Evolutionary conservation across 2,329 filamentous ascomycete genomes (phyloP), one percentile per base, ranked within the genome.

Genomic region (Colletotrichum gigasporum): DNA sequence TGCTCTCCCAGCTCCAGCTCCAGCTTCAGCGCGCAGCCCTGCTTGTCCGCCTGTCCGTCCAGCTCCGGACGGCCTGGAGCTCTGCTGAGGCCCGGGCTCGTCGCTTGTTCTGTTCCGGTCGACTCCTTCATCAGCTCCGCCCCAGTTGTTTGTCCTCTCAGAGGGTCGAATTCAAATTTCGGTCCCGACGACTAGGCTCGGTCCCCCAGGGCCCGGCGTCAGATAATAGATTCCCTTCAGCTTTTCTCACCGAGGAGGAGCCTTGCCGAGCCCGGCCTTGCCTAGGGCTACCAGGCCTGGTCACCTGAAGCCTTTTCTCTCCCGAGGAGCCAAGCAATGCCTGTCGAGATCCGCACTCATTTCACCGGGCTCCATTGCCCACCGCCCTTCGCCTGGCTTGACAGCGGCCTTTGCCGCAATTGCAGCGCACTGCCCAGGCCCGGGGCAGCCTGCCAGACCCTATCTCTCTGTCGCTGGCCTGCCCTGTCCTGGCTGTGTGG

Each of bases 361-460:
- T 65, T 65, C 62, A 55, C 9, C 48, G 42, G 48, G 47, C 50
- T 24, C 62, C 50, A 55, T 53, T 42, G 41, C 16, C 62, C 50
- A 48, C 34, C 16, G 35, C 18, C 8, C 42, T n/a, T 62, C 50
- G 34, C 47, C 35, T 55, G 34, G 22, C 11, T 22, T 64, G 56
- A 65, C 62, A 62, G 56, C 62, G 62, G 62, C 41, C 42, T 62
- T 62, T 65, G 62, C 62, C 62, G 62, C 7, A 47, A 44, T 55
- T 54, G 42, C 50, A 50, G 48, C 41, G 34, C 14, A 32, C 34
- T 41, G 41, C 18, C n/a, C 30, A 28, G 53, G 28, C n/a, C 53
- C n/a, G 35, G 41, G n/a, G 22, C 62, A 26, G 26, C 34, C 32
- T 55, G 48, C 26, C 41, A 14, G 42, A 11, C 51, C 24, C 12